Evolutionary conservation across 2,329 filamentous ascomycete genomes (phyloP).

Genomic region (Fusarium graminum): DNA sequence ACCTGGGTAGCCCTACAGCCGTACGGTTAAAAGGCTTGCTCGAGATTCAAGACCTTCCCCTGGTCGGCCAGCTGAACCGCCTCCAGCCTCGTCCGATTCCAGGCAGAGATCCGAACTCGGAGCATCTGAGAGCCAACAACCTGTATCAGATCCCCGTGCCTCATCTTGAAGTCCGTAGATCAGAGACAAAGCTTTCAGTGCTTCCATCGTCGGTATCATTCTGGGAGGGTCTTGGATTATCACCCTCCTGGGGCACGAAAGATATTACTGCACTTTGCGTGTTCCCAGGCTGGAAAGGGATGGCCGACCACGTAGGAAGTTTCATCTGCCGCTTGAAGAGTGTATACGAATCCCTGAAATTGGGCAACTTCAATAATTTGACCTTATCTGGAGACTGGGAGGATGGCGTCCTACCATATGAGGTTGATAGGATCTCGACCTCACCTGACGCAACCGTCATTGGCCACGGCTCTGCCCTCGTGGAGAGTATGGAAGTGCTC

Average conservation of each 20-base stretch:
- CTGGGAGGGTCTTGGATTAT: slow-evolving; percentile 84
- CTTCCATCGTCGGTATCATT: slow-evolving; percentile 81
- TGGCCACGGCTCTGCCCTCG: slow-evolving; percentile 60
- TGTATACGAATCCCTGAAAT: slow-evolving; percentile 78
- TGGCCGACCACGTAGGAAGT: slow-evolving; percentile 69
- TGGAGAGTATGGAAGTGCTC: slow-evolving; percentile 64
- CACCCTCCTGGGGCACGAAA: slow-evolving; percentile 77
- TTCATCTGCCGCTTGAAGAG: slow-evolving; percentile 78
- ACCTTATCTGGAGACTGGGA: slow-evolving; percentile 55
- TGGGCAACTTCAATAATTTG: slow-evolving; percentile 74
- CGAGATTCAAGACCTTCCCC: slow-evolving; percentile 69
- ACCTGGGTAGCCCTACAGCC: slow-evolving; percentile 57
- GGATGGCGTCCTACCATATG: slow-evolving; percentile 64
- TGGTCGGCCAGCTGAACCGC: slow-evolving; percentile 65
- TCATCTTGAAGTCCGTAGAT: slow-evolving; percentile 78
- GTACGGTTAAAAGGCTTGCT: slow-evolving; percentile 62
- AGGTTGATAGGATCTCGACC: slow-evolving; percentile 61
- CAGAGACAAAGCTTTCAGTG: slow-evolving; percentile 77
- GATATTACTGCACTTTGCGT: slow-evolving; percentile 78
- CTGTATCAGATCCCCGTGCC: slow-evolving; percentile 75
- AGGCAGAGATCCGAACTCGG: slow-evolving; percentile 57
- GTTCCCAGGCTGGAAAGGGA: slow-evolving; percentile 74
- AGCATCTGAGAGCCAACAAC: slow-evolving; percentile 64
- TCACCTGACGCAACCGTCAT: slow-evolving; percentile 58
- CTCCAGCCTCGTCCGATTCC: slow-evolving; percentile 63